Evolutionary conservation across 208 protist genomes (phyloP), one percentile per base, ranked within the genome.

Genomic region (Acanthamoeba sp.): DNA sequence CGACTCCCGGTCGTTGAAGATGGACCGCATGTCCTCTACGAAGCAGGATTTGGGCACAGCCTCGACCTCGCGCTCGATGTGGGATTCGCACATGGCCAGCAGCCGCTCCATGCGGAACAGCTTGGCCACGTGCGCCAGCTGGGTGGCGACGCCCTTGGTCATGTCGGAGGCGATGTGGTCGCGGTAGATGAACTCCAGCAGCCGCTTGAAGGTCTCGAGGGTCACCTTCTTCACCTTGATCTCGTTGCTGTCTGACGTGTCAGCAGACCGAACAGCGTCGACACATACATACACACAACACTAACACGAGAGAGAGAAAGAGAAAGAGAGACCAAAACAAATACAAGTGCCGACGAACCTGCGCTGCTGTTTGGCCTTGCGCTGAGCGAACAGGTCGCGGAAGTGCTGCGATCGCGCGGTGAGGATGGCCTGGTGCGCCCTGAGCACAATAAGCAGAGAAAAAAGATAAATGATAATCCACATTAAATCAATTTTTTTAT

Each of bases 131-230:
- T 82, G 73, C 1, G 40, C 27, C n/a, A 64, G 40, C 32, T 88
- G 80, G 42, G 48, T 40, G 27, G 40, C 80, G 16, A 88, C 40
- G 16, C 50, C 80, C 36, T 80, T 80, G 36, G 71, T 48, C 71
- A 80, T 45, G 12, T 80, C 71, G 0, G 80, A 64, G 38, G 80
- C 45, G 50, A 88, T 50, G 32, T 52, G 50, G 32, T 88, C 80
- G 29, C 40, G 80, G 45, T 88, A 88, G 27, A 88, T 57, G 45
- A 48, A 88, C 32, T 88, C 48, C 14, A 88, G 38, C 1, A 88
- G 80, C 12, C 50, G 20, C 45, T 88, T 88, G 80, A 88, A 88
- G 18, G 71, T 80, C 38, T 80, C 71, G 16, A 80, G 71, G 20
- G 71, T 80, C 29, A 80, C 71, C 10, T 80, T 80, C 36, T 80